Percentiles rank a stretch among this genome's conserved stretches.
Evolutionary conservation across 2,329 filamentous ascomycete genomes (phyloP).

Genomic region (Zelopaecilomyces penicillatus): DNA sequence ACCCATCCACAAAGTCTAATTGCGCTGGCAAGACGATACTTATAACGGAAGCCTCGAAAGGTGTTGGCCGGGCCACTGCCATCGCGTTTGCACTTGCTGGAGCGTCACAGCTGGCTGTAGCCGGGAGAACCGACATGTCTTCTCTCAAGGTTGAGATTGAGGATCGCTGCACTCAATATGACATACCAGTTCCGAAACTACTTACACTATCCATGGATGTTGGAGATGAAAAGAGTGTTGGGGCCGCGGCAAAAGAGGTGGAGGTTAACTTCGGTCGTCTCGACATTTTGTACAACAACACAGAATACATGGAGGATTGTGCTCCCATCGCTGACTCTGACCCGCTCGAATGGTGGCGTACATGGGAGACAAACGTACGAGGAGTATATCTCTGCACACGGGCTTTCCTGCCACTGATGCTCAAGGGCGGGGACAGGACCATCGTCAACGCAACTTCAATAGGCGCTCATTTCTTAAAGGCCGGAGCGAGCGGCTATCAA

Average conservation of each 20-base stretch:
- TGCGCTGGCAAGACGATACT: conserved; percentile 34
- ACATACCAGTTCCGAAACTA: conserved; percentile 21
- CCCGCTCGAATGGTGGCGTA: conserved; percentile 35
- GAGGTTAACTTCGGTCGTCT: conserved; percentile 17
- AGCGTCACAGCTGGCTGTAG: conserved; percentile 42
- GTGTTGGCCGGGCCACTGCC: conserved; percentile 45
- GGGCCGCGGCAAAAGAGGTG: conserved; percentile 20
- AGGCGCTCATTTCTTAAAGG: neutral
- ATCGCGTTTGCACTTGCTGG: conserved; percentile 48
- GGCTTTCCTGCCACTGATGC: conserved; percentile 36
- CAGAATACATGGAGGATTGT: conserved; percentile 31
- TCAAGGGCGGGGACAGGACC: neutral
- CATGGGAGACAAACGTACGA: conserved; percentile 30
- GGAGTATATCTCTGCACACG: conserved; percentile 36
- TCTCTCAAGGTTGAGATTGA: conserved; percentile 26
- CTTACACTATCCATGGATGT: conserved; percentile 33
- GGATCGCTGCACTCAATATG: conserved; percentile 17
- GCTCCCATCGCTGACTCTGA: conserved; percentile 28
- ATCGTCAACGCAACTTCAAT: conserved; percentile 3
- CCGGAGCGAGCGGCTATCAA: conserved; percentile 28
- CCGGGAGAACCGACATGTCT: conserved; percentile 40
- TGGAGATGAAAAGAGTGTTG: conserved; percentile 23
- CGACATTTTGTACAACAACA: conserved; percentile 37
- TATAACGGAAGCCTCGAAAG: conserved; percentile 47
- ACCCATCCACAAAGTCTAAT: conserved; percentile 19